Conservation (phyloP, 1,139 yeast genomes). For the Geotrichum aggregatum region DNA sequence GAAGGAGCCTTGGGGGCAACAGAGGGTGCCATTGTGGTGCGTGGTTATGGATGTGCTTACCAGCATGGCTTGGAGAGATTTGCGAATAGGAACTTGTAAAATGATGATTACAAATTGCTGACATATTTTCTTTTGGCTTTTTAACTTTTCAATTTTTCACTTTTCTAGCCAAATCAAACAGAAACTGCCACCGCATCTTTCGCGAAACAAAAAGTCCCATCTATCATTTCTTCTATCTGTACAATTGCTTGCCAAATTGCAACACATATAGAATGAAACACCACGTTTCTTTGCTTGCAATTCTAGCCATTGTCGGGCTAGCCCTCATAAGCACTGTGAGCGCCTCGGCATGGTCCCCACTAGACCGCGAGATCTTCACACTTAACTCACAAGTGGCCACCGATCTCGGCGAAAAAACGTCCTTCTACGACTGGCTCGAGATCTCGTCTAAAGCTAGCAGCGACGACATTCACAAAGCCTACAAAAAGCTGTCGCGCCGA, state of each 20-base stretch:
- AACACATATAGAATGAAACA: not conserved
- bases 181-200: not conserved
- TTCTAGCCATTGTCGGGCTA: slow-evolving; percentile 9
- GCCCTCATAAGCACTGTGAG: slow-evolving; percentile 16
- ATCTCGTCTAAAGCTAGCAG: slow-evolving; percentile 42
- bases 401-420: slow-evolving; percentile 59
- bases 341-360: slow-evolving; percentile 43
- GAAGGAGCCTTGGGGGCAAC: not conserved
- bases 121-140: too few relatives aligned
- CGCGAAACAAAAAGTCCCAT: not conserved
- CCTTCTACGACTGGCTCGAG: slow-evolving; percentile 57
- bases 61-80: too few relatives aligned
- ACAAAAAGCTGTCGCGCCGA: slow-evolving; percentile 63
- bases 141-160: not conserved
- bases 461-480: slow-evolving; percentile 67
- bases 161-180: not conserved
- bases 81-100: too few relatives aligned
- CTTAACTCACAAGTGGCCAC: slow-evolving; percentile 61
- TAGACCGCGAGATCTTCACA: slow-evolving; percentile 77
- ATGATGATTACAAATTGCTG: not conserved
- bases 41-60: too few relatives aligned
- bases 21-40: not conserved
- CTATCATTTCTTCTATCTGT: too few relatives aligned
- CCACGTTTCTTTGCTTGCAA: slow-evolving; percentile 3
- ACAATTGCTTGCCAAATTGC: too few relatives aligned